phyloP scores from a whole-genome alignment of 2,329 filamentous ascomycete species.

The Diatrype stigma region DNA sequence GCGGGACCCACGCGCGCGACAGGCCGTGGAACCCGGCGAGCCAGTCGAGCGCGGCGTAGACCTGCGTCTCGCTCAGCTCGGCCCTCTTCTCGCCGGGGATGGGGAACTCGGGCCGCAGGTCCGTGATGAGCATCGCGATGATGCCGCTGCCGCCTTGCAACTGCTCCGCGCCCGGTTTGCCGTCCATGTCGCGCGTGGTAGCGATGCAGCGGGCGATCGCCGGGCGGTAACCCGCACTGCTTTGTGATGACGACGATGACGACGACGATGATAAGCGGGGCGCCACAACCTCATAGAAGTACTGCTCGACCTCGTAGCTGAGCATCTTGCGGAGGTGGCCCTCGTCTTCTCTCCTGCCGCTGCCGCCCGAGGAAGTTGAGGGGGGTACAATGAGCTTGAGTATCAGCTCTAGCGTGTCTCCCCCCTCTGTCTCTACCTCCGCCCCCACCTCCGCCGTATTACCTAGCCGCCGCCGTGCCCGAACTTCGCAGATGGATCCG shows the following conservation, averaged over 20 bases:
- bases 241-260: no score
- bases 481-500: slow-evolving; percentile 52
- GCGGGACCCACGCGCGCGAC: slow-evolving; percentile 39
- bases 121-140: slow-evolving; percentile 54
- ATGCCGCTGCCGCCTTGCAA: slow-evolving; percentile 29
- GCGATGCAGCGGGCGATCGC: slow-evolving; percentile 18
- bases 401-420: slow-evolving; percentile 37
- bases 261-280: slow-evolving; percentile 40
- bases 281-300: slow-evolving; percentile 57
- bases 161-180: slow-evolving; percentile 24
- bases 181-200: slow-evolving; percentile 12
- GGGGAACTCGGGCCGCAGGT: slow-evolving; percentile 50
- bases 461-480: slow-evolving; percentile 32
- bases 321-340: slow-evolving; percentile 62
- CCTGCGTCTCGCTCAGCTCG: slow-evolving; percentile 43
- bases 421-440: slow-evolving; percentile 7
- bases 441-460: slow-evolving; percentile 11
- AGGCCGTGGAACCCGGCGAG: slow-evolving; percentile 56
- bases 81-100: slow-evolving; percentile 52
- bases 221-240: slow-evolving; percentile 15
- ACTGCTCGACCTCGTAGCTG: slow-evolving; percentile 64
- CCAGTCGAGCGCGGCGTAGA: slow-evolving; percentile 56
- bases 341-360: slow-evolving; percentile 39
- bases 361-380: background rate
- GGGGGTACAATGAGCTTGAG: slow-evolving; percentile 59